These are phyloP conservation scores for Wickerhamiella domercqiae DNA, from an alignment of 805 yeast species.

Conservation along the genomic window DNA sequence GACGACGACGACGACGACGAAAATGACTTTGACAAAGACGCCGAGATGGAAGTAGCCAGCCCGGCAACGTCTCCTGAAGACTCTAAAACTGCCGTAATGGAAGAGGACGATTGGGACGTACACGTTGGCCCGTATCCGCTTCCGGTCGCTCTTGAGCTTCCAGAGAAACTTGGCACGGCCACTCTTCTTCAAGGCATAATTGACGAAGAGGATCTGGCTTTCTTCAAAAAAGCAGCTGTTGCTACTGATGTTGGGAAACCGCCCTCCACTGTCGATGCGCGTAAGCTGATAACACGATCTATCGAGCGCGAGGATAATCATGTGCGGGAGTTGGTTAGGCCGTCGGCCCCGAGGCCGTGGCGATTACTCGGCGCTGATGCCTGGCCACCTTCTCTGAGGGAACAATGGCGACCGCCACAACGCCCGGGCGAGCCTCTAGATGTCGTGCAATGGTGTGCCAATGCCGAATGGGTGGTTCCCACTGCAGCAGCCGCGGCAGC, in stretches of 20 bases:
- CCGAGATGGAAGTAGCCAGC: not conserved
- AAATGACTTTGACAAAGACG: slow-evolving; percentile 13
- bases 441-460: not conserved
- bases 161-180: not conserved
- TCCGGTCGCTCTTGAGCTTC: not conserved
- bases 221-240: not conserved
- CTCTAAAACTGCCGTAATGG: too few species aligned
- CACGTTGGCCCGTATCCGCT: not conserved
- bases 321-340: too few species aligned
- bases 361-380: too few species aligned
- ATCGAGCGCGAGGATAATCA: too few species aligned
- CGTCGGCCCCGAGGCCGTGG: too few species aligned
- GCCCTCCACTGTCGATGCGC: too few species aligned
- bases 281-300: too few species aligned
- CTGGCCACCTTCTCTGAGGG: too few species aligned
- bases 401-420: not conserved
- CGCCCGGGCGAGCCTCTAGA: not conserved
- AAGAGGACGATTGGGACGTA: not conserved
- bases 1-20: slow-evolving; percentile 14
- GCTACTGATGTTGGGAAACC: too few species aligned
- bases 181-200: not conserved
- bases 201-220: not conserved
- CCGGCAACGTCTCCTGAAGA: too few species aligned
- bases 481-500: not conserved
- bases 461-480: not conserved